Evolutionary conservation across 768 basidiomycete species (phyloP).

Genomic region (Saitozyma podzolica): DNA sequence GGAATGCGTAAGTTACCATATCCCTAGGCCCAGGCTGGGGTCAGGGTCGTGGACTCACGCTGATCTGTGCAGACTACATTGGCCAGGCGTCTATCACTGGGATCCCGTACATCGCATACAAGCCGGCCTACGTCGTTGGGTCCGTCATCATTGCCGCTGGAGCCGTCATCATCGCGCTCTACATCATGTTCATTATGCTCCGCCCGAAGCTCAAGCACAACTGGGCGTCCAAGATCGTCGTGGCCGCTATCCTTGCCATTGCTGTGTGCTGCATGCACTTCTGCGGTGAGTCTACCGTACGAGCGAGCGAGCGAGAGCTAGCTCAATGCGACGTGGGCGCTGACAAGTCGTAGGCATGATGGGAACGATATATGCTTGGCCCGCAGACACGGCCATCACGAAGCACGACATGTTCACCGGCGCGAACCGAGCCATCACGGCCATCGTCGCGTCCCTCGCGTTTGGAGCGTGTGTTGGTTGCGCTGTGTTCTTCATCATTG

Average conservation of each 20-base stretch:
- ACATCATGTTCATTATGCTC: slow-evolving; percentile 54
- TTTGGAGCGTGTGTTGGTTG: slow-evolving; percentile 49
- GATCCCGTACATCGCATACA: slow-evolving; percentile 50
- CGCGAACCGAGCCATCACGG: slow-evolving; percentile 49
- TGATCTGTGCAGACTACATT: slow-evolving; percentile 44
- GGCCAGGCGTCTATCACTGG: slow-evolving; percentile 52
- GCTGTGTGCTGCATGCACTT: slow-evolving; percentile 52
- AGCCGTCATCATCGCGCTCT: slow-evolving; percentile 50
- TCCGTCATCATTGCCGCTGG: slow-evolving; percentile 52
- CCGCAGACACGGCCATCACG: slow-evolving; percentile 18
- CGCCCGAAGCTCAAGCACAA: slow-evolving; percentile 53
- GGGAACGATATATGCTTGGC: slow-evolving; percentile 47
- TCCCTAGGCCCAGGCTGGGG: neutral
- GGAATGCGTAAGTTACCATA: slow-evolving; percentile 49
- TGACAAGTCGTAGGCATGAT: slow-evolving; percentile 35
- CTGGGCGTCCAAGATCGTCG: slow-evolving; percentile 44
- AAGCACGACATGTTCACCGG: slow-evolving; percentile 27
- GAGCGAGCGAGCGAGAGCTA: too few relatives aligned
- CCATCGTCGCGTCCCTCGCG: slow-evolving; percentile 48
- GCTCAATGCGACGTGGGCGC: neutral
- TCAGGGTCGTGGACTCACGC: slow-evolving; percentile 1
- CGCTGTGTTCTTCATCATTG: slow-evolving; percentile 43
- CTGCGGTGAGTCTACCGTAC: slow-evolving; percentile 34
- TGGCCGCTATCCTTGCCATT: slow-evolving; percentile 47
- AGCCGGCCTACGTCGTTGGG: slow-evolving; percentile 41